These are phyloP conservation scores for Agapanthus africanus DNA, from an alignment of 106 monocot genomes.

Conservation along the genomic window DNA sequence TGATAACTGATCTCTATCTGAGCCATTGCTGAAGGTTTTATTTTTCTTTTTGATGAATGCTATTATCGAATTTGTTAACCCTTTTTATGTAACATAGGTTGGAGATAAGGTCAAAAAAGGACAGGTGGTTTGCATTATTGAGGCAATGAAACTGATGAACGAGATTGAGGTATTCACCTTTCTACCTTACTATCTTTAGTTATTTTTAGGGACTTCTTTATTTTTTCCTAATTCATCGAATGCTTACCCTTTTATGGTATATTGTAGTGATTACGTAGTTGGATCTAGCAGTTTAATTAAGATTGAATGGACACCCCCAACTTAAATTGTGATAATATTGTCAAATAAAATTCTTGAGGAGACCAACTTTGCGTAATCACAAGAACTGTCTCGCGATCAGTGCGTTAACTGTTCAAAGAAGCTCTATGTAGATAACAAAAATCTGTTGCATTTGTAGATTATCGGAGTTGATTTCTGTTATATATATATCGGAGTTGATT, in stretches of 20 bases:
- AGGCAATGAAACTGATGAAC: constrained; percentile 85
- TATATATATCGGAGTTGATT: too few relatives aligned
- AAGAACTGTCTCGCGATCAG: background rate
- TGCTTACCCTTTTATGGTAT: background rate
- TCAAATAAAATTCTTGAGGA: background rate
- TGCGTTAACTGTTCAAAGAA: background rate
- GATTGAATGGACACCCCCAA: background rate
- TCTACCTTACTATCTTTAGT: background rate
- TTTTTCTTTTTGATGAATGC: too few relatives aligned
- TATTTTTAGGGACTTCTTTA: background rate
- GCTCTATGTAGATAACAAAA: background rate
- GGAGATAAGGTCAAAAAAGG: constrained; percentile 75
- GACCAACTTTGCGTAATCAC: background rate
- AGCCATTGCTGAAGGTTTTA: too few relatives aligned
- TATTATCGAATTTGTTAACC: too few relatives aligned
- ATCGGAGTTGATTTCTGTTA: background rate
- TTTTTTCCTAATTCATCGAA: background rate
- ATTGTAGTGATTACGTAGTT: background rate
- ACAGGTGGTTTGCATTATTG: constrained; percentile 70
- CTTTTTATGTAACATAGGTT: constrained; percentile 22
- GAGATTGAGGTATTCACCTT: constrained; percentile 53
- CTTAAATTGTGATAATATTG: background rate
- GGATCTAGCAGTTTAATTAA: background rate
- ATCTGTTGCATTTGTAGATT: background rate
- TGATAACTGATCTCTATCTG: too few relatives aligned